Evolutionary conservation across 192 early-diverging fungal species (phyloP).

Genomic region (Backusella liffmaniae): DNA sequence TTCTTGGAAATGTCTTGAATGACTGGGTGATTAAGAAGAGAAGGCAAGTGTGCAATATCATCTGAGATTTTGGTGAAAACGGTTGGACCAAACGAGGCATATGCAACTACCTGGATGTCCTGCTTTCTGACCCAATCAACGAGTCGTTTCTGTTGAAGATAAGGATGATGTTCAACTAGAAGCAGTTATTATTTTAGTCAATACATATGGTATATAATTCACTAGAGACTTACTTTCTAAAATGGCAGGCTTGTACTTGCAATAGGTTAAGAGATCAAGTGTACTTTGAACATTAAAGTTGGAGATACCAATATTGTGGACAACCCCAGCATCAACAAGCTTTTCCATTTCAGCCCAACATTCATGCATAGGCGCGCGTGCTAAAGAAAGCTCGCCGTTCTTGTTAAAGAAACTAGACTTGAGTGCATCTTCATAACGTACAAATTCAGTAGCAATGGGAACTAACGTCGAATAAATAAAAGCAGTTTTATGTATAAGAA

Average conservation of each 20-base stretch:
- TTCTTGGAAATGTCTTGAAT: slow-evolving; percentile 52
- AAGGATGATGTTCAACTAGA: slow-evolving; percentile 68
- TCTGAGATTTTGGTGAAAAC: slow-evolving; percentile 19
- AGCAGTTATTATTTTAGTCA: background rate
- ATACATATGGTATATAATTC: background rate
- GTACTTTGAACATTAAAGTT: slow-evolving; percentile 52
- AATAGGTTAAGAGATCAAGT: slow-evolving; percentile 54
- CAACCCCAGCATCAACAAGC: slow-evolving; percentile 54
- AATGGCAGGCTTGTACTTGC: slow-evolving; percentile 64
- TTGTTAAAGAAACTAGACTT: slow-evolving; percentile 28
- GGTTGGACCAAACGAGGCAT: slow-evolving; percentile 62
- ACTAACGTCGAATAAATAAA: background rate
- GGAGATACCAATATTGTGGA: slow-evolving; percentile 63
- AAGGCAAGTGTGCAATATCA: slow-evolving; percentile 32
- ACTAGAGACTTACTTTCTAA: slow-evolving; percentile 44
- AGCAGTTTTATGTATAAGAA: background rate
- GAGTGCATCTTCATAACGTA: background rate
- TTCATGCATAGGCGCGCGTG: slow-evolving; percentile 49
- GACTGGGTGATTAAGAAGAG: slow-evolving; percentile 44
- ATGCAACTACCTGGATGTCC: slow-evolving; percentile 64
- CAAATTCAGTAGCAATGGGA: background rate
- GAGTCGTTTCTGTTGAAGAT: slow-evolving; percentile 61
- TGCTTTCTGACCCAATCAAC: slow-evolving; percentile 57
- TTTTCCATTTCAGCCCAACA: slow-evolving; percentile 73
- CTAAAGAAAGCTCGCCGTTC: slow-evolving; percentile 21